Evolutionary conservation across 2,329 filamentous ascomycete genomes (phyloP).

Genomic region (Cladosporium velox): DNA sequence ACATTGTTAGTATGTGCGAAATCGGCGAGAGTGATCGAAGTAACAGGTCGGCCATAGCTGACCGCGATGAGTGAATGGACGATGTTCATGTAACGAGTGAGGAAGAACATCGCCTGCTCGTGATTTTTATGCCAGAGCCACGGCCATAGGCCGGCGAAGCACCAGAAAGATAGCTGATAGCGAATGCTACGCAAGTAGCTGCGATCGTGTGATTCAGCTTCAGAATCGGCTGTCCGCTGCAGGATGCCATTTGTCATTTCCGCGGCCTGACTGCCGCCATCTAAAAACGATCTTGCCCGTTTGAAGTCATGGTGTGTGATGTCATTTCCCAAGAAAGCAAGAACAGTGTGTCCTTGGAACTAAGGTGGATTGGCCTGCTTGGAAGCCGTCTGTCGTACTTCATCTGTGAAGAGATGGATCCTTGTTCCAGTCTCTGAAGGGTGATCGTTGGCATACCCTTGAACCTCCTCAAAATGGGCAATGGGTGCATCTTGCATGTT

Average conservation of each 20-base stretch:
- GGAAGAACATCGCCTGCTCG: not conserved
- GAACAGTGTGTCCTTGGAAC: too few species aligned
- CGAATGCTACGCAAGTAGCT: not conserved
- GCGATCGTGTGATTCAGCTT: not conserved
- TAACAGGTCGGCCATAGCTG: not conserved
- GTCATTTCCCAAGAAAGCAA: too few species aligned
- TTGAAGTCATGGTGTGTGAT: too few species aligned
- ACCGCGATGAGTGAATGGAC: not conserved
- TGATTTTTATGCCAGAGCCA: not conserved
- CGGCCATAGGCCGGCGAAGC: not conserved
- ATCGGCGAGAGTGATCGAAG: not conserved
- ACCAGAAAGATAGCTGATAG: not conserved
- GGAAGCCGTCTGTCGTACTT: too few species aligned
- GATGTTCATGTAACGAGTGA: not conserved
- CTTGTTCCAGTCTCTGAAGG: too few species aligned
- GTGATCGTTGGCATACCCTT: too few species aligned
- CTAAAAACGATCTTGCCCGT: too few species aligned
- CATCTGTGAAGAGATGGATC: too few species aligned
- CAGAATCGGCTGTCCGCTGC: not conserved
- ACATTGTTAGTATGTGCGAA: not conserved
- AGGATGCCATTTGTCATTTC: not conserved
- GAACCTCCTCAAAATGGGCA: too few species aligned
- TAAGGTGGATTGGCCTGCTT: too few species aligned
- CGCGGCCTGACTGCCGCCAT: too few species aligned
- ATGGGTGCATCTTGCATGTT: too few species aligned